These are phyloP conservation scores for Mycena kentingensis DNA, from an alignment of 768 basidiomycete species.

Conservation along the genomic window DNA sequence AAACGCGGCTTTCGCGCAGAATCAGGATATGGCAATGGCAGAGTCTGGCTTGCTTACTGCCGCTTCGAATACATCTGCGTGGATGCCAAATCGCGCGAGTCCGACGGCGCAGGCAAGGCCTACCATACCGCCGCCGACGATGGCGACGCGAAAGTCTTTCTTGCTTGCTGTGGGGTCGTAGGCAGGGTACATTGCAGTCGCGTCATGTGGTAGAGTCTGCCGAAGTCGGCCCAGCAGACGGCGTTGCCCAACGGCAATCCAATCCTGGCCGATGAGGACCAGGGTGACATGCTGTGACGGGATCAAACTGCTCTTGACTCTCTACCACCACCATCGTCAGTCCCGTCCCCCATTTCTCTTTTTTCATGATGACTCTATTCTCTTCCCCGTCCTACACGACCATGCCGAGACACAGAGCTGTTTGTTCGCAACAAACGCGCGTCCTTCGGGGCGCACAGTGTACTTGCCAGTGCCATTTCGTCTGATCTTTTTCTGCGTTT, in stretches of 20 bases:
- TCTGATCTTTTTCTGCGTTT: constrained; percentile 54
- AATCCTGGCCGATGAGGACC: too few species aligned
- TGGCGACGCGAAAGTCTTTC: constrained; percentile 51
- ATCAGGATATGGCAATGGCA: background rate
- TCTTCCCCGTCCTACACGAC: constrained; percentile 93
- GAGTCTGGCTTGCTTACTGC: constrained; percentile 36
- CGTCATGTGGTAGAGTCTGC: background rate
- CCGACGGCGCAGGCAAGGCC: constrained; percentile 52
- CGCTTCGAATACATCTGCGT: constrained; percentile 54
- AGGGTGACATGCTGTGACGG: too few species aligned
- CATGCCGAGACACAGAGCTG: constrained; percentile 81
- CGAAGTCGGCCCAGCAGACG: too few species aligned
- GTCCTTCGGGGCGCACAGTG: constrained; percentile 62
- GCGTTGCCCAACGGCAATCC: too few species aligned
- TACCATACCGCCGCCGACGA: constrained; percentile 59
- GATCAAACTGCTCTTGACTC: too few species aligned
- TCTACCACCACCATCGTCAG: too few species aligned
- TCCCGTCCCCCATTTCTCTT: too few species aligned
- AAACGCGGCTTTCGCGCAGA: constrained; percentile 44
- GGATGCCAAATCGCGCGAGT: constrained; percentile 43
- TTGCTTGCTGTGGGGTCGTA: background rate
- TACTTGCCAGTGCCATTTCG: constrained; percentile 90
- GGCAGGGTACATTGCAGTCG: too few species aligned
- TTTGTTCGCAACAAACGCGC: constrained; percentile 78
- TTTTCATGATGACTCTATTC: constrained; percentile 85